phyloP scores from a whole-genome alignment of 768 basidiomycete genomes.

The Astraeus odoratus region DNA sequence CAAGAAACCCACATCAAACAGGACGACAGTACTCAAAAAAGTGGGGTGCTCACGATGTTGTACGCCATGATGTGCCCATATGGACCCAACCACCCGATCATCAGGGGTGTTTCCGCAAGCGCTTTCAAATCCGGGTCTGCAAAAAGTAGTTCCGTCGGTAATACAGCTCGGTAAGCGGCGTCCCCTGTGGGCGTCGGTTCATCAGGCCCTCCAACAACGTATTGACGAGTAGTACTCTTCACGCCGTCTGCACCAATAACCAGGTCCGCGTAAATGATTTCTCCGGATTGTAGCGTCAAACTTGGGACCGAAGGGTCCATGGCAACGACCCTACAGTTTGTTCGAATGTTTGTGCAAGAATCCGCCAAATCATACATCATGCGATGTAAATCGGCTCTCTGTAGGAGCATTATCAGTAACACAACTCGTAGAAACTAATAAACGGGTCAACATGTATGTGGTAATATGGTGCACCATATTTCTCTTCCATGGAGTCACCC shows the following conservation, averaged over 20 bases:
- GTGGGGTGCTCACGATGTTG: slow-evolving; percentile 30
- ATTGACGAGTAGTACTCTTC: slow-evolving; percentile 43
- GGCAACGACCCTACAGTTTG: slow-evolving; percentile 30
- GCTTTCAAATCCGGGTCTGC: slow-evolving; percentile 44
- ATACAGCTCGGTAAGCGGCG: slow-evolving; percentile 51
- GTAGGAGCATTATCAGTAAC: neutral
- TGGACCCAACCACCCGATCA: slow-evolving; percentile 58
- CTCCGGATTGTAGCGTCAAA: slow-evolving; percentile 37
- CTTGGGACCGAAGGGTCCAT: slow-evolving; percentile 26
- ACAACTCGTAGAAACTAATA: neutral
- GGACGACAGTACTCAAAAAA: neutral
- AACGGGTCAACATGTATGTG: slow-evolving; percentile 26
- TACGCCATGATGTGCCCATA: slow-evolving; percentile 39
- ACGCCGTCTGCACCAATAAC: slow-evolving; percentile 48
- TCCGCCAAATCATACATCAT: slow-evolving; percentile 31
- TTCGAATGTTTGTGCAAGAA: slow-evolving; percentile 31
- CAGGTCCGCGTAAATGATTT: slow-evolving; percentile 36
- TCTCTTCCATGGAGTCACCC: slow-evolving; percentile 26
- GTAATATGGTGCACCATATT: slow-evolving; percentile 29
- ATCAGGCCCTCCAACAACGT: slow-evolving; percentile 41
- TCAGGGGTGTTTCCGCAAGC: slow-evolving; percentile 45
- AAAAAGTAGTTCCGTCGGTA: slow-evolving; percentile 39
- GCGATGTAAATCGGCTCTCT: slow-evolving; percentile 43
- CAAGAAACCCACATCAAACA: too few relatives aligned
- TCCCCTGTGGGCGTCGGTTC: slow-evolving; percentile 52